Evolutionary conservation across 2,329 filamentous ascomycete species (phyloP), one percentile per base, ranked within the genome.

Genomic region (Mollisia scopiformis): DNA sequence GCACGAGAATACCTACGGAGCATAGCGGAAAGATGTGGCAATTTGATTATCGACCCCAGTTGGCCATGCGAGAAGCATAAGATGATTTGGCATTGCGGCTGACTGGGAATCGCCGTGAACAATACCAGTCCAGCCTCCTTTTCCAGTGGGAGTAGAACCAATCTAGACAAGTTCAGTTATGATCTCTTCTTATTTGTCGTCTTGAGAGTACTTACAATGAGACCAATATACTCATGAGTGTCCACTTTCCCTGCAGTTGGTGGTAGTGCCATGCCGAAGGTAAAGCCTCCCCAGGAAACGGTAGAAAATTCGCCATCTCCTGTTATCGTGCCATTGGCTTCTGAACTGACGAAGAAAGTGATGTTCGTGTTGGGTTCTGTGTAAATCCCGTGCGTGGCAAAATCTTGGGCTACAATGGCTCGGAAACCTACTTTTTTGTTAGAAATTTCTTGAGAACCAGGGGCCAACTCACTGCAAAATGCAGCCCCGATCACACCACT

Each of bases 61-160:
- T 3, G 84, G 80, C 79, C 84, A 88, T 2, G 82, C 83, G 64
- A 86, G 75, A n/a, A 88, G 75, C 55, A 88, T 79, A 3, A 88
- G 75, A 35, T 80, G 80, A 65, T 81, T 80, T 8, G 80, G 82
- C 86, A 89, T 89, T 31, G 62, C 55, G 41, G 66, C 71, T 53
- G 64, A 67, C 52, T 77, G 75, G 3, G 81, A 80, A 25, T 46
- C 19, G 10, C 80, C 81, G 57, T 88, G 77, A 1, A 82, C 81
- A 23, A 88, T 68, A 65, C 84, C 84, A 68, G 84, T 82, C 82
- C 83, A 88, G 16, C 37, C 37, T 14, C 85, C 86, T 27, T 79
- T 80, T 2, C 75, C 72, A n/a, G 78, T 77, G 3, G 58, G 77
- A 67, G 70, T 80, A 79, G 76, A 79, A 69, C 82, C 83, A 62